Evolutionary conservation across 164 flowering plant genomes (phyloP).

Genomic region (Chimonanthus praecox): DNA sequence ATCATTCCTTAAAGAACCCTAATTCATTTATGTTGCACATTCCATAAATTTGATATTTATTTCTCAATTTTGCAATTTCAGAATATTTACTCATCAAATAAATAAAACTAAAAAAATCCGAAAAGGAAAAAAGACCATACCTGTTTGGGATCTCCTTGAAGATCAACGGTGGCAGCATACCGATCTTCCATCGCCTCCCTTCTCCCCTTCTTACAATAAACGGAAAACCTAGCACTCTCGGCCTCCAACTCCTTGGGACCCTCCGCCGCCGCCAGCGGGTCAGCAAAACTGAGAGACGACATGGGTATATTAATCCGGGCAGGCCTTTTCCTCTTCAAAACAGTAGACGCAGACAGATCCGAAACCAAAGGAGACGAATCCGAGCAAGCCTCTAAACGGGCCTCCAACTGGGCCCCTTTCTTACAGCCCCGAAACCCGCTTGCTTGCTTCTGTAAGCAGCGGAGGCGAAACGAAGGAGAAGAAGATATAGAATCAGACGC

Average conservation of each 20-base stretch:
- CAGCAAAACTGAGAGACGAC: slow-evolving; percentile 21
- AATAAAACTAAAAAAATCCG: slow-evolving; percentile 5
- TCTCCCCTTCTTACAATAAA: slow-evolving; percentile 78
- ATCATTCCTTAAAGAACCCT: too few species aligned
- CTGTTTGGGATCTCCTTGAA: slow-evolving; percentile 68
- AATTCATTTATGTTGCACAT: too few species aligned
- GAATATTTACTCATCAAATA: background rate
- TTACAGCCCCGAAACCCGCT: slow-evolving; percentile 23
- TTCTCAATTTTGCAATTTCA: background rate
- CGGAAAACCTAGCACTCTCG: slow-evolving; percentile 56
- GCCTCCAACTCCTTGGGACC: slow-evolving; percentile 28
- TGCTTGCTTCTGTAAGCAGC: slow-evolving; percentile 34
- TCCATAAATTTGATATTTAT: background rate
- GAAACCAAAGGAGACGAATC: background rate
- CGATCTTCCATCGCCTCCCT: slow-evolving; percentile 83
- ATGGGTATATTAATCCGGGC: slow-evolving; percentile 64
- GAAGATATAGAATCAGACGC: slow-evolving; percentile 1
- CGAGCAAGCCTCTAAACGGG: background rate
- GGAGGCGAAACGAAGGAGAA: slow-evolving; percentile 25
- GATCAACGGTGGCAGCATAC: slow-evolving; percentile 46
- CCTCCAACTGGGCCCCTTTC: background rate
- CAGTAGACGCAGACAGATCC: slow-evolving; percentile 1
- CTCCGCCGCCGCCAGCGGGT: slow-evolving; percentile 1
- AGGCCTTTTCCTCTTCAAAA: slow-evolving; percentile 71
- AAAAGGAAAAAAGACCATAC: slow-evolving; percentile 26